A percentile compares a stretch with the other conserved stretches of the same genome.
Evolutionary conservation across 2,329 filamentous ascomycete genomes (phyloP).

Genomic region (Polychaeton citri): DNA sequence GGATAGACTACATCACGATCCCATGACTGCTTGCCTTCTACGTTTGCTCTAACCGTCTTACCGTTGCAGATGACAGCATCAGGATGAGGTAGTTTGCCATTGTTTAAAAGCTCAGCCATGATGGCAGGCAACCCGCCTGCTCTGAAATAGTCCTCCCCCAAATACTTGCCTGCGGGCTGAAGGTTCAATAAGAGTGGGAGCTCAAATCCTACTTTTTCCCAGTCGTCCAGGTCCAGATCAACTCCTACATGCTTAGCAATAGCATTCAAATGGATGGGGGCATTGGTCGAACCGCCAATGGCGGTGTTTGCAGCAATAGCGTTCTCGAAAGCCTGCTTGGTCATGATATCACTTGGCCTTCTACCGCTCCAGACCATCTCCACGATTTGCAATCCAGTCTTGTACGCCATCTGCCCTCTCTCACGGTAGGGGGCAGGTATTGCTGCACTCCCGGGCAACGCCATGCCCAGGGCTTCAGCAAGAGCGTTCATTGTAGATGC

Average conservation of each 20-base stretch:
- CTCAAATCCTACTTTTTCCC: constrained; percentile 37
- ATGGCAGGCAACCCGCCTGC: constrained; percentile 41
- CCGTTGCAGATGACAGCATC: constrained; percentile 35
- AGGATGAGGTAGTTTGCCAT: constrained; percentile 30
- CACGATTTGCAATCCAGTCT: constrained; percentile 17
- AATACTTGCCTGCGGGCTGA: constrained; percentile 40
- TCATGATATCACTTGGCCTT: constrained; percentile 41
- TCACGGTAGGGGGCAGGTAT: constrained; percentile 18
- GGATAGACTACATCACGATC: constrained; percentile 35
- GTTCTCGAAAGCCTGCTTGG: constrained; percentile 42
- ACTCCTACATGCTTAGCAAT: constrained; percentile 43
- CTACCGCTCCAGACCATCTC: constrained; percentile 17
- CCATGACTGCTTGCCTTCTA: constrained; percentile 33
- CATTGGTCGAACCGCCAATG: constrained; percentile 44
- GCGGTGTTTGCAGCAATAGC: constrained; percentile 42
- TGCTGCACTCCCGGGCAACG: constrained; percentile 15
- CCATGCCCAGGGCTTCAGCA: constrained; percentile 19
- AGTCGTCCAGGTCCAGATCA: constrained; percentile 38
- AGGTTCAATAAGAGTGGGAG: constrained; percentile 42
- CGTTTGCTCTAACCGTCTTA: constrained; percentile 31
- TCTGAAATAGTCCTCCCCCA: constrained; percentile 42
- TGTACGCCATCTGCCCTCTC: constrained; percentile 17
- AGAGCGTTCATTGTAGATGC: constrained; percentile 21
- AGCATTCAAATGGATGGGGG: constrained; percentile 42
- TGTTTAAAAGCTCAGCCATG: constrained; percentile 39